Conservation (phyloP, 129 eudicot species). For the Artemisia argyi region DNA sequence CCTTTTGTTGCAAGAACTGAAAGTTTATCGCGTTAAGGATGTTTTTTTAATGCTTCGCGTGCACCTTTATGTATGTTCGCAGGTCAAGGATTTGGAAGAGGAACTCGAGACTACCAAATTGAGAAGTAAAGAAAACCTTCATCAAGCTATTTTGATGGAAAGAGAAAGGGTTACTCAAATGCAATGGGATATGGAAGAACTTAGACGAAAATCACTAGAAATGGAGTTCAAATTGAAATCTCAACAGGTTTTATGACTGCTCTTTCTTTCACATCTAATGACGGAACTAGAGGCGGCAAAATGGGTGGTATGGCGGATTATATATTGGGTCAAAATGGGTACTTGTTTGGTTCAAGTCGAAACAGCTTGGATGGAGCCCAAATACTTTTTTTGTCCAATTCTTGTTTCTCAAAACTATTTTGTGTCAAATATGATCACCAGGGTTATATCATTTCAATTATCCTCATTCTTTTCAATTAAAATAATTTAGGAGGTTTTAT, state of each 20-base stretch:
- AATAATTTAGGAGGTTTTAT: not conserved
- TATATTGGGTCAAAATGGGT: not conserved
- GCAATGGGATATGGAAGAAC: conserved; percentile 99
- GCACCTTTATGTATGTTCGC: conserved; percentile 11
- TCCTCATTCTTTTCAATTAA: not conserved
- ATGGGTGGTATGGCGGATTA: not conserved
- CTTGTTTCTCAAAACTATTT: not conserved
- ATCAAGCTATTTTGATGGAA: conserved; percentile 82
- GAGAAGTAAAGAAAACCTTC: conserved; percentile 89
- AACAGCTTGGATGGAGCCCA: not conserved
- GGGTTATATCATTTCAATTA: too few relatives aligned
- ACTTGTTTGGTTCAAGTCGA: not conserved
- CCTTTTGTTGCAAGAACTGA: not conserved
- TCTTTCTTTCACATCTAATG: not conserved
- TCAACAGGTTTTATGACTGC: conserved; percentile 49
- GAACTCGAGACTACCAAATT: conserved; percentile 85
- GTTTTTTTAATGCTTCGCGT: not conserved
- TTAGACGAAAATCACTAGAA: conserved; percentile 72
- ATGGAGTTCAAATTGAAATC: conserved; percentile 74
- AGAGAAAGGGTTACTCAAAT: conserved; percentile 86
- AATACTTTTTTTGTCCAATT: not conserved
- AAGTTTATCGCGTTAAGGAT: conserved; percentile 7
- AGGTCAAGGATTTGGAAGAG: conserved; percentile 99
- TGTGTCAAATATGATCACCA: too few relatives aligned
- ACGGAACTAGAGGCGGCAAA: not conserved